A percentile compares a stretch with the other conserved stretches of the same genome.
phyloP scores from a whole-genome alignment of 73 alveolate species.

The Stentor roeselii region DNA sequence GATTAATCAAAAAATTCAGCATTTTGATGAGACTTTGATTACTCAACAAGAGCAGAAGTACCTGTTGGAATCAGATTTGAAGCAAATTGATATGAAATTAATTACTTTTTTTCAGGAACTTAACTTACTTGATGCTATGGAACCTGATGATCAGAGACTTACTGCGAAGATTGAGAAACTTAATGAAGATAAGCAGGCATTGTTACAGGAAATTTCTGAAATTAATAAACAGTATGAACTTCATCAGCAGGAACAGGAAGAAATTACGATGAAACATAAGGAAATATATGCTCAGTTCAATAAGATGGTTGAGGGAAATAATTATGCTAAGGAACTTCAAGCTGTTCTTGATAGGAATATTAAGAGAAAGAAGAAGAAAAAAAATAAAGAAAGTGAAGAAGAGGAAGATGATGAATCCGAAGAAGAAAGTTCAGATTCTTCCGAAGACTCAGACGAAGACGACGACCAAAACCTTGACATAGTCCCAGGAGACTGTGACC shows the following conservation, averaged over 20 bases:
- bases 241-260: constrained; percentile 73
- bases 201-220: constrained; percentile 64
- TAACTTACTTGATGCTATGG: constrained; percentile 75
- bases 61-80: constrained; percentile 68
- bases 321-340: constrained; percentile 65
- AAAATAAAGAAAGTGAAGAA: constrained; percentile 45
- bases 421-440: constrained; percentile 49
- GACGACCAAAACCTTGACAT: constrained; percentile 79
- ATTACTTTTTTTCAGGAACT: constrained; percentile 78
- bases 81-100: constrained; percentile 82
- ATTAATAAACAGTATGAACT: constrained; percentile 51
- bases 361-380: constrained; percentile 53
- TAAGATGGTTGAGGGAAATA: constrained; percentile 71
- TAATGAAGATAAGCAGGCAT: constrained; percentile 68
- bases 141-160: constrained; percentile 76
- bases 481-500: constrained; percentile 80
- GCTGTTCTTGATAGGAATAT: constrained; percentile 64
- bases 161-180: constrained; percentile 67
- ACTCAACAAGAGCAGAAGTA: constrained; percentile 29
- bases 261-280: constrained; percentile 65
- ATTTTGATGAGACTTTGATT: constrained; percentile 5
- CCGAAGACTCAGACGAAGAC: constrained; percentile 75
- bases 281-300: constrained; percentile 72
- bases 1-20: constrained; percentile 36
- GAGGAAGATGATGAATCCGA: constrained; percentile 66